Conservation (phyloP, 164 flowering plant genomes). For the Aristolochia fimbriata region DNA sequence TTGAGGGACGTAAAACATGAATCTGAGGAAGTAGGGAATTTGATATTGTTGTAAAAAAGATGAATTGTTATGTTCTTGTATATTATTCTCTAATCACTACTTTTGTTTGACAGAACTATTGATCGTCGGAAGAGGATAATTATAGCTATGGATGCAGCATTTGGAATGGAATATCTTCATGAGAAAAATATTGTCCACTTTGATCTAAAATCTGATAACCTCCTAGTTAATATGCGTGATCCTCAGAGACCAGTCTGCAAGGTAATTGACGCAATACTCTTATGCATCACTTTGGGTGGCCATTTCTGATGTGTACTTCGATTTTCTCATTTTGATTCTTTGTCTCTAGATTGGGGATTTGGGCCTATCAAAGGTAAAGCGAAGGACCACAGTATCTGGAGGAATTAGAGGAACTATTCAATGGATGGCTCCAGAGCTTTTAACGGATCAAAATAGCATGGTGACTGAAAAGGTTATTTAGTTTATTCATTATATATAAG, state of each 20-base stretch:
- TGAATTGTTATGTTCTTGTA: not conserved
- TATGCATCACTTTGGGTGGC: too few relatives aligned
- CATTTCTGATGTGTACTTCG: too few relatives aligned
- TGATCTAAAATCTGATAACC: slow-evolving; percentile 41
- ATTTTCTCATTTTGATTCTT: too few relatives aligned
- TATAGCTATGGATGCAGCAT: slow-evolving; percentile 48
- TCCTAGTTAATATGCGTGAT: slow-evolving; percentile 41
- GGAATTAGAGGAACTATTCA: too few relatives aligned
- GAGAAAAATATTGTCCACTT: slow-evolving; percentile 40
- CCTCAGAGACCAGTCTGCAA: slow-evolving; percentile 46
- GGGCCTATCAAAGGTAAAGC: too few relatives aligned
- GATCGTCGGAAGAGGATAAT: slow-evolving; percentile 48
- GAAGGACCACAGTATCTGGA: too few relatives aligned
- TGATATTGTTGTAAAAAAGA: not conserved
- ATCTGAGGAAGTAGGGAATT: too few relatives aligned
- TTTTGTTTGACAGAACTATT: slow-evolving; percentile 23
- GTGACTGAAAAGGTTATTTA: too few relatives aligned
- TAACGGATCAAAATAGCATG: too few relatives aligned
- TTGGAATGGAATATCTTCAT: slow-evolving; percentile 51
- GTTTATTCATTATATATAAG: not conserved
- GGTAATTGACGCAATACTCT: slow-evolving; percentile 13
- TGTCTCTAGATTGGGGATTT: too few relatives aligned
- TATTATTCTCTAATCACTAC: not conserved
- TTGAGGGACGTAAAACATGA: too few relatives aligned
- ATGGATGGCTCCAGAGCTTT: too few relatives aligned